Evolutionary conservation across 2,329 filamentous ascomycete species (phyloP).

Genomic region (Microcyclospora tardicrescens): DNA sequence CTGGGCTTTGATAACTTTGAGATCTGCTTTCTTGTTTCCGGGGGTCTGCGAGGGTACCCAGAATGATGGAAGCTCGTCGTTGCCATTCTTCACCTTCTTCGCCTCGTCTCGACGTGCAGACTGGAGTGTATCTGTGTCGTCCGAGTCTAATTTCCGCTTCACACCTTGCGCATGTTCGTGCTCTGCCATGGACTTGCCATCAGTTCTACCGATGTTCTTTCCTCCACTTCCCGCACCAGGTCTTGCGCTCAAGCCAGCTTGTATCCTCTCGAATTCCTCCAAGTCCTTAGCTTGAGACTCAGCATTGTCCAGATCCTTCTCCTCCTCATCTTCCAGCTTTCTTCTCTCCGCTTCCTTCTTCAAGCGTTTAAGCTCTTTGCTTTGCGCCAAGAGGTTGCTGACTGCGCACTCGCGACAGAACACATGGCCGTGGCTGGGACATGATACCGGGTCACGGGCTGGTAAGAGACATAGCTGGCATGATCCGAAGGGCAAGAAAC

Average conservation of each 20-base stretch:
- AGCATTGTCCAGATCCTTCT: conserved; percentile 47
- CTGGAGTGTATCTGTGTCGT: conserved; percentile 60
- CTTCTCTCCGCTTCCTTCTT: conserved; percentile 50
- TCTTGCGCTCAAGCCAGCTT: conserved; percentile 45
- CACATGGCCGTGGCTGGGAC: conserved; percentile 63
- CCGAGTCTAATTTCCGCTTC: conserved; percentile 72
- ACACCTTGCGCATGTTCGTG: conserved; percentile 27
- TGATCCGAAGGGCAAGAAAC: conserved; percentile 79
- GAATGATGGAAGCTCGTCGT: conserved; percentile 61
- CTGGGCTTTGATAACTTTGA: conserved; percentile 38
- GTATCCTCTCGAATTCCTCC: conserved; percentile 70
- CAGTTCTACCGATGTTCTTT: conserved; percentile 32
- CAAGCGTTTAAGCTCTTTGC: conserved; percentile 76
- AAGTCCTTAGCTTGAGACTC: conserved; percentile 60
- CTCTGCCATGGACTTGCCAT: conserved; percentile 19
- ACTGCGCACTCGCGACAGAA: conserved; percentile 95
- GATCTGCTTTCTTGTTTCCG: conserved; percentile 32
- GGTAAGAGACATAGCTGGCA: conserved; percentile 78
- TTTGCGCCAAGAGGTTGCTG: conserved; percentile 77
- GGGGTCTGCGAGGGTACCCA: conserved; percentile 85
- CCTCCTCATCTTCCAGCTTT: conserved; percentile 50
- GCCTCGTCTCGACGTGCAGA: conserved; percentile 56
- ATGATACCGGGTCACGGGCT: conserved; percentile 71
- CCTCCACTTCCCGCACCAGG: conserved; percentile 30
- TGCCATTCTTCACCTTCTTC: conserved; percentile 33